Percentiles rank a stretch among this genome's conserved stretches.
phyloP scores from a whole-genome alignment of 306 rosid species.

The Quercus dentata region DNA sequence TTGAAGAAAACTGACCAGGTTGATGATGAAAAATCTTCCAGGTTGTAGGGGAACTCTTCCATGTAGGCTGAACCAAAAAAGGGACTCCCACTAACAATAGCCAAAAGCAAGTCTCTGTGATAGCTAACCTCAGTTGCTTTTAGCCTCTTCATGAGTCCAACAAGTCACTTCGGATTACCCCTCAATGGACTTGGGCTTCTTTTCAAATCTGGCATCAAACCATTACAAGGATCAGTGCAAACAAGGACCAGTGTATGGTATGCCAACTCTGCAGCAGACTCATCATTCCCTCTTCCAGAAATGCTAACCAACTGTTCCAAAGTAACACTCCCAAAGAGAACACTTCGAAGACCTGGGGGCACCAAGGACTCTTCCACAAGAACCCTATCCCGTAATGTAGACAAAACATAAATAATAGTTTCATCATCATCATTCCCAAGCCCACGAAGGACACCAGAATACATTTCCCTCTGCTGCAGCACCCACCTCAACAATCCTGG shows the following conservation, averaged over 20 bases:
- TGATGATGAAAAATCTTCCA: constrained; percentile 60
- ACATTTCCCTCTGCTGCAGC: constrained; percentile 81
- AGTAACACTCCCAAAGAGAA: constrained; percentile 78
- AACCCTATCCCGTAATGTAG: constrained; percentile 57
- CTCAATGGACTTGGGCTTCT: constrained; percentile 51
- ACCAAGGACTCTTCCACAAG: constrained; percentile 66
- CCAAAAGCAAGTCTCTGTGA: no score
- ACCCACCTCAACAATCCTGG: constrained; percentile 76
- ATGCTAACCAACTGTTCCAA: constrained; percentile 63
- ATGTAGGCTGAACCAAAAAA: constrained; percentile 69
- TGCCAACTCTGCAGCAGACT: constrained; percentile 52
- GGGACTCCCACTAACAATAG: constrained; percentile 27
- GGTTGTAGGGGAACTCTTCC: constrained; percentile 84
- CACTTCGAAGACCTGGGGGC: constrained; percentile 78
- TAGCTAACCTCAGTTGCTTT: constrained; percentile 49
- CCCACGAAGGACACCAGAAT: constrained; percentile 64
- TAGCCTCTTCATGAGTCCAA: constrained; percentile 74
- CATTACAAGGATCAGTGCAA: constrained; percentile 75
- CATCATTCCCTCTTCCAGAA: constrained; percentile 68
- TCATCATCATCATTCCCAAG: constrained; percentile 73
- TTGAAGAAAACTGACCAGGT: constrained; percentile 61
- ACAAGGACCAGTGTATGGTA: constrained; percentile 56
- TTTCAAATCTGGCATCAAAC: constrained; percentile 72
- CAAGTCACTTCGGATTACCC: constrained; percentile 65
- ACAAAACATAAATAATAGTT: constrained; percentile 66